A percentile compares a stretch with the other conserved stretches of the same genome.
Evolutionary conservation across 352 stramenopile genomes (phyloP).

Genomic region (Globisporangium apiculatum): DNA sequence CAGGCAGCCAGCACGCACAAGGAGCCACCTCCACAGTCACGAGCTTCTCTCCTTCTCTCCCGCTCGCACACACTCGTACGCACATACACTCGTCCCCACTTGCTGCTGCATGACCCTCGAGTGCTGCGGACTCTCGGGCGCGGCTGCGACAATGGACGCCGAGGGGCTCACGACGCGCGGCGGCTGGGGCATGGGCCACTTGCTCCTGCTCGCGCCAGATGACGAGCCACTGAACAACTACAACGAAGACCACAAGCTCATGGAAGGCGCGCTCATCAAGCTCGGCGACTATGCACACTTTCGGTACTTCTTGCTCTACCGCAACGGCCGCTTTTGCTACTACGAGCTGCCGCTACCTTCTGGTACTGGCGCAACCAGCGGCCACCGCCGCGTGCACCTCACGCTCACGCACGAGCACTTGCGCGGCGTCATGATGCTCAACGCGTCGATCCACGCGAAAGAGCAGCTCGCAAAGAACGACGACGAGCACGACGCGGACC

Average conservation of each 20-base stretch:
- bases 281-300: constrained; percentile 83
- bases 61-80: too few species aligned
- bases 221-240: constrained; percentile 71
- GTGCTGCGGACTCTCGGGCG: constrained; percentile 6
- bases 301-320: constrained; percentile 79
- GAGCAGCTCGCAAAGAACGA: constrained; percentile 58
- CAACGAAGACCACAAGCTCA: constrained; percentile 79
- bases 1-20: too few species aligned
- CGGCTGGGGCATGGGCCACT: constrained; percentile 10
- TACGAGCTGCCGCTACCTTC: constrained; percentile 75
- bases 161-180: constrained; percentile 9
- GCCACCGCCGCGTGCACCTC: constrained; percentile 42
- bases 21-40: too few species aligned
- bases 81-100: too few species aligned
- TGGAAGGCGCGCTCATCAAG: constrained; percentile 84
- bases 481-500: constrained; percentile 62
- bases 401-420: constrained; percentile 73
- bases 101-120: constrained; percentile 3
- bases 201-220: constrained; percentile 17
- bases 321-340: constrained; percentile 81
- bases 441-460: constrained; percentile 63
- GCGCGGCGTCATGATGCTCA: constrained; percentile 81
- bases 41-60: too few species aligned
- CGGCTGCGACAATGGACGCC: background rate
- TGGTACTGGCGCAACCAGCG: constrained; percentile 11